Percentiles rank a stretch among this genome's conserved stretches.
phyloP scores from a whole-genome alignment of 2,329 filamentous ascomycete species.

The Aspergillus ibericus region DNA sequence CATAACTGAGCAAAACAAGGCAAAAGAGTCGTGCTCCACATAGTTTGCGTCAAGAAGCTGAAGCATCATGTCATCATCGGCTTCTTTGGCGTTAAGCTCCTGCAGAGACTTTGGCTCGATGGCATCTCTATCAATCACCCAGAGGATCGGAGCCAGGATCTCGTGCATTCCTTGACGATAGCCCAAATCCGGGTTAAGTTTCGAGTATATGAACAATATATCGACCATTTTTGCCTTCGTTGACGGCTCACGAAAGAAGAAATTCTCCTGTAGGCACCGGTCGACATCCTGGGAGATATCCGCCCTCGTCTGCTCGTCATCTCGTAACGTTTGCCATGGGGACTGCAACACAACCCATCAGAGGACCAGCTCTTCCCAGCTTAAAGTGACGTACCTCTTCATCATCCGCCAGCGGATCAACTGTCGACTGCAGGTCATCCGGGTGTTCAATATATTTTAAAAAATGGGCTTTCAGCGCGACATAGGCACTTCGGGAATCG shows the following conservation, averaged over 20 bases:
- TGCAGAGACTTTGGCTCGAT: conserved; percentile 53
- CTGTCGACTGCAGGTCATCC: conserved; percentile 70
- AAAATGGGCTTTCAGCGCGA: conserved; percentile 69
- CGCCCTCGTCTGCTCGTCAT: conserved; percentile 77
- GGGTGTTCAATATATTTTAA: conserved; percentile 81
- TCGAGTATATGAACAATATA: conserved; percentile 91
- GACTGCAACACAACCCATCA: conserved; percentile 58
- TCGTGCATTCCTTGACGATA: conserved; percentile 99
- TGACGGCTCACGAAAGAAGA: conserved; percentile 77
- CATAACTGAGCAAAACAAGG: conserved; percentile 85
- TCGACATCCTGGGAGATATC: conserved; percentile 96
- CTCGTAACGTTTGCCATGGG: conserved; percentile 82
- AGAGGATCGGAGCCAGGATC: conserved; percentile 82
- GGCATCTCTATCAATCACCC: conserved; percentile 80
- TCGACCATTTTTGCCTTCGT: conserved; percentile 83
- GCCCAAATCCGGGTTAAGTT: conserved; percentile 79
- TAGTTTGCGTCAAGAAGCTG: conserved; percentile 70
- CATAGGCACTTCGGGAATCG: conserved; percentile 73
- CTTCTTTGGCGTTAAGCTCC: conserved; percentile 29
- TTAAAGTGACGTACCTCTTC: conserved; percentile 54
- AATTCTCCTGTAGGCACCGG: conserved; percentile 83
- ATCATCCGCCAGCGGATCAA: conserved; percentile 87
- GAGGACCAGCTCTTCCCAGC: conserved; percentile 12
- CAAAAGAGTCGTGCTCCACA: conserved; percentile 88
- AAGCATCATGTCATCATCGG: conserved; percentile 56